These are phyloP conservation scores for Pseudognaphalium luteoalbum DNA, from an alignment of 129 eudicot species.

Conservation along the genomic window DNA sequence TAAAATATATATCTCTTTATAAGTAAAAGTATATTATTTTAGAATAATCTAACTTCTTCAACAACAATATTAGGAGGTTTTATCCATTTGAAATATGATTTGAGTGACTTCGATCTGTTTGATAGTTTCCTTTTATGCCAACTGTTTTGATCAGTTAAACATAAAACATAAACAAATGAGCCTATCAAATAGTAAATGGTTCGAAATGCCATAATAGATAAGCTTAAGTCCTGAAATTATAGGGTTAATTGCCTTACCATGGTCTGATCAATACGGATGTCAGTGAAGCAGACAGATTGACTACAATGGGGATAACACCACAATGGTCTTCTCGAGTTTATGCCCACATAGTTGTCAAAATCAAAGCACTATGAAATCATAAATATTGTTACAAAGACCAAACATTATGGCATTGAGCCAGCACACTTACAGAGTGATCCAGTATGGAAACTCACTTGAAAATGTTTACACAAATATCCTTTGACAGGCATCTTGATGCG, in stretches of 20 bases:
- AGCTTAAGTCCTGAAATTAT: too few species aligned
- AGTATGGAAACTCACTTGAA: slow-evolving; percentile 48
- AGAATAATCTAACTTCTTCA: not conserved
- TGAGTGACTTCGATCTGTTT: too few species aligned
- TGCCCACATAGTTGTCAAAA: too few species aligned
- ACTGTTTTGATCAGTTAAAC: too few species aligned
- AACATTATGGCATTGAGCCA: not conserved
- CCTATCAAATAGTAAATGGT: not conserved
- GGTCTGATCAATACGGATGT: slow-evolving; percentile 62
- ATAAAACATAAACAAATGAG: too few species aligned
- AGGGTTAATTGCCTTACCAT: slow-evolving; percentile 73
- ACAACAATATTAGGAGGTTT: too few species aligned
- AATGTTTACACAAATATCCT: slow-evolving; percentile 78
- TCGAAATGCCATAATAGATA: not conserved
- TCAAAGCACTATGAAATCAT: slow-evolving; percentile 64
- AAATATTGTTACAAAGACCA: not conserved
- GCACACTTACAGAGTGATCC: not conserved
- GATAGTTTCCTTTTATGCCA: too few species aligned
- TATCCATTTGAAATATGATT: too few species aligned
- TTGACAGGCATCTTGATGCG: slow-evolving; percentile 73
- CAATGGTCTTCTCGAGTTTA: too few species aligned
- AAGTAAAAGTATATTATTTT: not conserved
- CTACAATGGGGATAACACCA: too few species aligned
- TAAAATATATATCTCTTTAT: too few species aligned
- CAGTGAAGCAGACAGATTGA: too few species aligned